Conservation (phyloP, 371 early-diverging fungal genomes). For the Smittium culicis region DNA sequence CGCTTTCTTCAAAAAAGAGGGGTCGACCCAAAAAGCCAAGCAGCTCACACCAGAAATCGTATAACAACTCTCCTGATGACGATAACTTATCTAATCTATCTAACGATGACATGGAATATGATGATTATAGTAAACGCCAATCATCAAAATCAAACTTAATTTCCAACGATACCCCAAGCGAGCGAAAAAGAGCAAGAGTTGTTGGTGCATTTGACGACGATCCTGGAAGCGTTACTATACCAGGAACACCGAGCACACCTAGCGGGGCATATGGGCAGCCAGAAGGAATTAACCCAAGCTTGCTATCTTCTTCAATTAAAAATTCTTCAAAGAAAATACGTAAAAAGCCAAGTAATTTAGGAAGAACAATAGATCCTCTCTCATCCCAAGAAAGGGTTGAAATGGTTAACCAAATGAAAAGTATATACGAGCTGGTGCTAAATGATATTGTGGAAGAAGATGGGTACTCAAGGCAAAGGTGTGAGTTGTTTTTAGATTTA, state of each 20-base stretch:
- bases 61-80: background rate
- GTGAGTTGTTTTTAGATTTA: conserved; percentile 55
- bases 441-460: conserved; percentile 17
- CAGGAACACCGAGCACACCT: conserved; percentile 6
- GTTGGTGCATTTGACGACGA: conserved; percentile 9
- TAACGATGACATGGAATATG: background rate
- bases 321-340: background rate
- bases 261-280: background rate
- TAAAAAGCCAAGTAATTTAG: background rate
- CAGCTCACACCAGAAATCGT: background rate
- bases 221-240: background rate
- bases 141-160: background rate
- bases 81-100: conserved; percentile 3
- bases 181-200: conserved; percentile 9
- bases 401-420: conserved; percentile 18
- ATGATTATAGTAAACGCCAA: background rate
- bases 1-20: conserved; percentile 6
- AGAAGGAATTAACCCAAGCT: background rate
- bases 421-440: conserved; percentile 17
- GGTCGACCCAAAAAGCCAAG: conserved; percentile 4
- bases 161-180: background rate
- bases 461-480: conserved; percentile 34
- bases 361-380: conserved; percentile 20
- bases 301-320: background rate
- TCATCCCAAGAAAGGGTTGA: conserved; percentile 21